A percentile compares a stretch with the other conserved stretches of the same genome.
Evolutionary conservation across 176 grass and related monocot species (phyloP).

Genomic region (Rhipidocladum racemiflorum): DNA sequence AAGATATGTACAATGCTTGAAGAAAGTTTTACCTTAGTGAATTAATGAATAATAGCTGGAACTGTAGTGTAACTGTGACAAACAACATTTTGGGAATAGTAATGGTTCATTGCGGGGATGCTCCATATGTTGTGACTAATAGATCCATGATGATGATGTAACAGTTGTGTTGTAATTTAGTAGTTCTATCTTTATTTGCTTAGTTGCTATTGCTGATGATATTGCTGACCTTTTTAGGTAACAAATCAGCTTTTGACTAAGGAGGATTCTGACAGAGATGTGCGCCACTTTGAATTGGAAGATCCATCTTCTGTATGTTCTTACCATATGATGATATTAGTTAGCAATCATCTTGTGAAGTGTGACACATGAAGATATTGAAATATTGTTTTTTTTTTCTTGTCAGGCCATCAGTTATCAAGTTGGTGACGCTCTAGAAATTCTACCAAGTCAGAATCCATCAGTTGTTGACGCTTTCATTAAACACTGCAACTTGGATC

Average conservation of each 20-base stretch:
- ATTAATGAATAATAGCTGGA: neutral
- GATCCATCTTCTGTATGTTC: conserved; percentile 57
- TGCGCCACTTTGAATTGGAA: conserved; percentile 82
- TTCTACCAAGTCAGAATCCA: conserved; percentile 77
- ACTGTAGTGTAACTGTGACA: neutral
- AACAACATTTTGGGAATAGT: neutral
- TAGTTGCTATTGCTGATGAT: conserved; percentile 18
- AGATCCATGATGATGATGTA: neutral
- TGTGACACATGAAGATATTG: neutral
- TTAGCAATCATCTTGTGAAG: neutral
- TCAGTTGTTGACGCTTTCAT: conserved; percentile 74
- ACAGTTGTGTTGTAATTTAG: neutral
- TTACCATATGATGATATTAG: conserved; percentile 19
- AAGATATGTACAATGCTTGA: neutral
- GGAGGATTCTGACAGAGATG: conserved; percentile 61
- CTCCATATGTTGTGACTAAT: conserved; percentile 4
- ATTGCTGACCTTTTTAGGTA: conserved; percentile 30
- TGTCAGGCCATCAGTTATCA: conserved; percentile 73
- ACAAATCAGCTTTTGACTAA: conserved; percentile 57
- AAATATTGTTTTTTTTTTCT: conserved; percentile 18
- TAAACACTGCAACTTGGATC: conserved; percentile 78
- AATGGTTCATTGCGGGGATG: neutral
- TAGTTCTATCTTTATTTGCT: neutral
- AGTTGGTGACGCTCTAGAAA: conserved; percentile 67
- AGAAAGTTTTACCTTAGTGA: neutral